These are phyloP conservation scores for Neofusicoccum sp. DNA, from an alignment of 2,329 filamentous ascomycete genomes.

Conservation along the genomic window DNA sequence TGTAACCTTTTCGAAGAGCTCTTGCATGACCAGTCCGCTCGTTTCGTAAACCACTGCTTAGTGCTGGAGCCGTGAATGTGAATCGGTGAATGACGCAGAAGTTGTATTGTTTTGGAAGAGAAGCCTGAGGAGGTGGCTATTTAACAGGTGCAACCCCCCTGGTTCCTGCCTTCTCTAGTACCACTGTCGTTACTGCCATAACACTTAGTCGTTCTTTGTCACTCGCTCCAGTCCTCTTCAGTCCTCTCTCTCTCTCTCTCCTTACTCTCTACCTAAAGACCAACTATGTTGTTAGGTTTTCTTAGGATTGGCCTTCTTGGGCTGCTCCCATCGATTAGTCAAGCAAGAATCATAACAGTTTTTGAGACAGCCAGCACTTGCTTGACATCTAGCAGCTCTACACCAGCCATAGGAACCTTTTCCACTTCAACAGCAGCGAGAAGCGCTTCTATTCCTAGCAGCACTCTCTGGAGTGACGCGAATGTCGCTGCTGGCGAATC, in stretches of 20 bases:
- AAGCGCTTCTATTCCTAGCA: background rate
- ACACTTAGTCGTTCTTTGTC: too few relatives aligned
- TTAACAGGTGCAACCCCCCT: too few relatives aligned
- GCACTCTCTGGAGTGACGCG: background rate
- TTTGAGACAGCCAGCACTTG: background rate
- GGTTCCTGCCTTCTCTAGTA: too few relatives aligned
- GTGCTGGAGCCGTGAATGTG: too few relatives aligned
- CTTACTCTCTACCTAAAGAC: too few relatives aligned
- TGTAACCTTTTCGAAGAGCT: background rate
- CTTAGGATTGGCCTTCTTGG: background rate
- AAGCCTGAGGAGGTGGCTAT: too few relatives aligned
- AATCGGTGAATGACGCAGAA: too few relatives aligned
- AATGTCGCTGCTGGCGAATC: background rate
- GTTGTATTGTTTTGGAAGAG: too few relatives aligned
- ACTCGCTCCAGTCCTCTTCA: background rate
- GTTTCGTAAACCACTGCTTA: background rate
- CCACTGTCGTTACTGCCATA: too few relatives aligned
- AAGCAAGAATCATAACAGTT: background rate
- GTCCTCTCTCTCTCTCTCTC: background rate
- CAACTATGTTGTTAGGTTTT: background rate
- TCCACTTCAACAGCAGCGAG: background rate
- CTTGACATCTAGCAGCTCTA: background rate
- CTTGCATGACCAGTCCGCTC: background rate
- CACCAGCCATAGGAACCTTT: background rate
- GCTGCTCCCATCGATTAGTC: background rate